These are phyloP conservation scores for Cupressus sempervirens DNA, from an alignment of 75 land plant genomes.

Conservation along the genomic window DNA sequence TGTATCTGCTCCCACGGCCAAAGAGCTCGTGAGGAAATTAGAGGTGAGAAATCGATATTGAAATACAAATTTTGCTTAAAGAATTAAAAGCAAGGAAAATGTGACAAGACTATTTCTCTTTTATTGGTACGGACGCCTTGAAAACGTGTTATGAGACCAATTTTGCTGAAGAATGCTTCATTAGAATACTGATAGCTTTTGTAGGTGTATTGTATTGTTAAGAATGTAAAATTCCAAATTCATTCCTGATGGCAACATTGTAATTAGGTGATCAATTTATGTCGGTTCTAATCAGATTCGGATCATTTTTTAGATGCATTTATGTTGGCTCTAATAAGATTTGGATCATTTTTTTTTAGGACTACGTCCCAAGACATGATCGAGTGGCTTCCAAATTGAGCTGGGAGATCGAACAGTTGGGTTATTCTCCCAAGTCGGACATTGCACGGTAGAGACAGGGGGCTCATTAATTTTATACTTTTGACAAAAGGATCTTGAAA, in stretches of 20 bases:
- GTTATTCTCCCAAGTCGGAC: slow-evolving; percentile 36
- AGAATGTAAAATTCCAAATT: no score
- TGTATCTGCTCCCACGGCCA: slow-evolving; percentile 43
- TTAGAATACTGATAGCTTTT: no score
- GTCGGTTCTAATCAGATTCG: background rate
- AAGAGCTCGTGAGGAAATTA: slow-evolving; percentile 29
- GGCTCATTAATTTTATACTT: background rate
- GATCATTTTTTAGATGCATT: slow-evolving; percentile 5
- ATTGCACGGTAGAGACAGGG: slow-evolving; percentile 20
- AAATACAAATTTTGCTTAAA: no score
- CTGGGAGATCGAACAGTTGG: slow-evolving; percentile 66
- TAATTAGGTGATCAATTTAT: background rate
- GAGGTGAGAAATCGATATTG: slow-evolving; percentile 22
- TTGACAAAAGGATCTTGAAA: background rate
- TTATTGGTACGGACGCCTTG: no score
- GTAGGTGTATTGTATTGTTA: no score
- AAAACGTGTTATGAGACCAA: no score
- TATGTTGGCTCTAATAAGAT: background rate
- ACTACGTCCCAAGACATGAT: slow-evolving; percentile 55
- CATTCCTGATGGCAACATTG: background rate
- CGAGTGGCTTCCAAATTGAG: slow-evolving; percentile 55
- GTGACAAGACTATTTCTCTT: background rate
- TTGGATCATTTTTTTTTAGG: slow-evolving; percentile 9
- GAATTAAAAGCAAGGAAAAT: background rate
- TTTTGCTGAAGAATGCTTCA: no score